A percentile compares a stretch with the other conserved stretches of the same genome.
Evolutionary conservation across 164 flowering plant species (phyloP).

Genomic region (Sextonia rubra): DNA sequence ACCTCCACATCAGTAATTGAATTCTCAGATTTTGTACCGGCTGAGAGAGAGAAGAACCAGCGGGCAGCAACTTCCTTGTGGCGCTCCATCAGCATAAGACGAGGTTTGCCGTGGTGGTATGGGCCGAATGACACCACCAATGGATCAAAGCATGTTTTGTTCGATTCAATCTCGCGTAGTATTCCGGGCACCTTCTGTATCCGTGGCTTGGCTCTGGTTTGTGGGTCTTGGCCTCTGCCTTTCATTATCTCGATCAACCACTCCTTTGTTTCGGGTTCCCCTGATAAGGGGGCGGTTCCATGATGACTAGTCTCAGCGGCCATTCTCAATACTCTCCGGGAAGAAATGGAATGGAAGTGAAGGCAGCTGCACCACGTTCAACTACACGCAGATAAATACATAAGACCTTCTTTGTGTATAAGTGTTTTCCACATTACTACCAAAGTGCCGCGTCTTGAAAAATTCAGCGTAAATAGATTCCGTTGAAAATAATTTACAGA

Average conservation of each 20-base stretch:
- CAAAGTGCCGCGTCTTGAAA: too few relatives aligned
- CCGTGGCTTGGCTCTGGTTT: not conserved
- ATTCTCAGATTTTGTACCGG: not conserved
- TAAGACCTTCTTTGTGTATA: too few relatives aligned
- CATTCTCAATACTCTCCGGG: too few relatives aligned
- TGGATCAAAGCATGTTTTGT: conserved; percentile 1
- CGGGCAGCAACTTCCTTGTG: conserved; percentile 11
- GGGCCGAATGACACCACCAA: conserved; percentile 20
- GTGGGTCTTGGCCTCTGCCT: not conserved
- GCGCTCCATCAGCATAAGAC: conserved; percentile 13
- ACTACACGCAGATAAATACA: too few relatives aligned
- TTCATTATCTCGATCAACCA: not conserved
- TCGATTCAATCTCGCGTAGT: not conserved
- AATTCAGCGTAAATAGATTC: too few relatives aligned
- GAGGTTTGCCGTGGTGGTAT: conserved; percentile 15
- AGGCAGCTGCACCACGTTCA: too few relatives aligned
- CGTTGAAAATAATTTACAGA: too few relatives aligned
- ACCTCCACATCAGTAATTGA: not conserved
- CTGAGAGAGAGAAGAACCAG: too few relatives aligned
- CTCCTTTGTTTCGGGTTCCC: not conserved
- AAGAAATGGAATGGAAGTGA: too few relatives aligned
- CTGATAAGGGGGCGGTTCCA: too few relatives aligned
- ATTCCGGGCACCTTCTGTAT: not conserved
- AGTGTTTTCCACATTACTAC: too few relatives aligned
- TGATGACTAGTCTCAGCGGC: too few relatives aligned